Evolutionary conservation across 768 basidiomycete species (phyloP), one percentile per base, ranked within the genome.

Genomic region (Amanita jacksonii): DNA sequence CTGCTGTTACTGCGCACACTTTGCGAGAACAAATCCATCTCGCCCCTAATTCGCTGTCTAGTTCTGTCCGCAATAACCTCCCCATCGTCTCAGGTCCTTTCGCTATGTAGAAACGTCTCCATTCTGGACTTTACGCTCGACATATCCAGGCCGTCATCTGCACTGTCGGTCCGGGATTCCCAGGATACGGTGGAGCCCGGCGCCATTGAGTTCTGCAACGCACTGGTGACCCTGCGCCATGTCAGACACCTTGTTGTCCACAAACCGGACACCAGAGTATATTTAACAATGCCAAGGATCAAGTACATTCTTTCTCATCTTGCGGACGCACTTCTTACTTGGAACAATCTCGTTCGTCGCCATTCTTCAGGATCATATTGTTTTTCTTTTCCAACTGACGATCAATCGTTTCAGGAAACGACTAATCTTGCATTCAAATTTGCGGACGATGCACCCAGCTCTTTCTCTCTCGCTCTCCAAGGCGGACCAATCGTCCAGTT

Each of bases 381-480:
- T 33, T 46, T 9, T 45, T 16, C 22, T 43, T 3, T 40, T 8
- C 13, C n/a, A 4, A 12, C 20, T 22, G n/a, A 18, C 27, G 6
- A 28, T 23, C 19, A 8, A 15, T 42, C 49, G 33, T 22, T 28
- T 16, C 49, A 81, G 79, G 71, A 74, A 58, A 65, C 66, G 0
- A 70, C 70, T 5, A 66, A 77, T 46, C 59, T 79, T 12, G 71
- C 73, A 27, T 73, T 81, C 57, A 70, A 76, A 28, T 65, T 80
- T 30, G 73, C 76, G 1, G 69, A 75, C 46, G 71, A 73, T 49
- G 49, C 62, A 0, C 54, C 57, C 9, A 45, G 45, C 1, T 51
- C 57, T 45, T 58, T 5, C 45, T 38, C 49, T 34, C 43, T 49
- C 46, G 22, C 19, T 41, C 46, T 23, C 12, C 30, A 16, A 19